Base-by-base conservation (phyloP, 441 rosid genomes). In the Populus hybrid region DNA sequence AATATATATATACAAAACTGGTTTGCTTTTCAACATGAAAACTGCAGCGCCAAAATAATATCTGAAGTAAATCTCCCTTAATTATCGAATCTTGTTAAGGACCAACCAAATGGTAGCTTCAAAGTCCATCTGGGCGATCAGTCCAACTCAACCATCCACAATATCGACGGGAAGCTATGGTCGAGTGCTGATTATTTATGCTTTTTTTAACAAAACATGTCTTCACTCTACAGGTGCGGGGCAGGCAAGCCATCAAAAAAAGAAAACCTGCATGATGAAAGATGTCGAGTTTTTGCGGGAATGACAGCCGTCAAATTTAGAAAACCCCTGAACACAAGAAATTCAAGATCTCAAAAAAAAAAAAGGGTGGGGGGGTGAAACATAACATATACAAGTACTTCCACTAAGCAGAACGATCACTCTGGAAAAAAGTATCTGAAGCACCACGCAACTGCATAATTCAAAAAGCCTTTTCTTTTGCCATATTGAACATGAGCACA, bases 11-110 rank as follows among this genome's bases (percentile, higher is more conserved):
- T 28, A 28, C 4, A 28, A 2, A 28, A 28, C 65, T 32, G 70
- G 18, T 50, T 64, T 42, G 67, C 65, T 50, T 67, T 69, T n/a
- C 69, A 23, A 38, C n/a, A 78, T 61, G 75, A 69, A 72, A 77
- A 70, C 35, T 46, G 65, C 26, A 5, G 20, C 66, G 65, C 81
- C 67, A 66, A 12, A 38, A 67, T 16, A 71, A 40, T 68, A 30
- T 28, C 77, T 76, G 71, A 76, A 79, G 54, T 73, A 67, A 63
- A 78, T 69, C 82, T 76, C 81, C 76, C 78, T 79, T 36, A 77
- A 35, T 72, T 73, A 69, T 72, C 77, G 36, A 61, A 77, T 75
- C 84, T 11, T n/a, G 23, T 16, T 23, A 61, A 28, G 65, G 63
- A 63, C 76, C 68, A 32, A 73, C 67, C 67, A 72, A 57, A 64